Conservation (phyloP, 768 basidiomycete species). For the Polyporus arcularius region DNA sequence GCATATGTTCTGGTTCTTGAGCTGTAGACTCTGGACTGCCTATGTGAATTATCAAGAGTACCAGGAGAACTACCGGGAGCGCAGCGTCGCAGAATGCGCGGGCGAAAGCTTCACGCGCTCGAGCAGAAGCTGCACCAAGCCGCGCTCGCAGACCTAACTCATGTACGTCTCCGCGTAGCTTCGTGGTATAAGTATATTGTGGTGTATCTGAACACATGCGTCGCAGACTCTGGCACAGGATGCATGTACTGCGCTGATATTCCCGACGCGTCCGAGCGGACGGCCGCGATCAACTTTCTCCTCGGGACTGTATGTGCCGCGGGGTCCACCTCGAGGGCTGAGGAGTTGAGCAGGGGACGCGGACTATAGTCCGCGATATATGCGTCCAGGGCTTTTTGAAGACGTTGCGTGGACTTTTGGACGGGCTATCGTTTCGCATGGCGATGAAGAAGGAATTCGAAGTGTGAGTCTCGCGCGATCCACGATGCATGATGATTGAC, state of each 20-base stretch:
- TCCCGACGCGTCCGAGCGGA: too few relatives aligned
- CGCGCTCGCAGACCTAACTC: conserved; percentile 22
- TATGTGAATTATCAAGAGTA: not conserved
- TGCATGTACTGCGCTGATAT: too few relatives aligned
- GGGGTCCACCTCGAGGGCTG: too few relatives aligned
- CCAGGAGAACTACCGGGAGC: not conserved
- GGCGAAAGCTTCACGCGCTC: conserved; percentile 18
- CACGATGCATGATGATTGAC: not conserved
- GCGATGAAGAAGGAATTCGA: conserved; percentile 33
- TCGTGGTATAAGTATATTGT: too few relatives aligned
- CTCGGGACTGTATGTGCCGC: too few relatives aligned
- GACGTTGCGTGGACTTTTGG: conserved; percentile 25
- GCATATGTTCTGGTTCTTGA: too few relatives aligned
- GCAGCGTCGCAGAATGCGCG: conserved; percentile 6
- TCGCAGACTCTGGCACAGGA: too few relatives aligned
- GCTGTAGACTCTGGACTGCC: not conserved
- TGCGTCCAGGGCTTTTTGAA: conserved; percentile 30
- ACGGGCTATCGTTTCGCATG: conserved; percentile 26
- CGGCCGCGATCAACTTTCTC: too few relatives aligned
- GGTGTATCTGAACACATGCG: too few relatives aligned
- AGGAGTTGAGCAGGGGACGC: too few relatives aligned
- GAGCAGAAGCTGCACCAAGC: conserved; percentile 30
- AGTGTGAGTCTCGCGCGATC: conserved; percentile 20
- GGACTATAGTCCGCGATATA: too few relatives aligned
- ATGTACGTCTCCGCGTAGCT: not conserved